phyloP scores from a whole-genome alignment of 768 basidiomycete species.

The Candolleomyces eurysporus region DNA sequence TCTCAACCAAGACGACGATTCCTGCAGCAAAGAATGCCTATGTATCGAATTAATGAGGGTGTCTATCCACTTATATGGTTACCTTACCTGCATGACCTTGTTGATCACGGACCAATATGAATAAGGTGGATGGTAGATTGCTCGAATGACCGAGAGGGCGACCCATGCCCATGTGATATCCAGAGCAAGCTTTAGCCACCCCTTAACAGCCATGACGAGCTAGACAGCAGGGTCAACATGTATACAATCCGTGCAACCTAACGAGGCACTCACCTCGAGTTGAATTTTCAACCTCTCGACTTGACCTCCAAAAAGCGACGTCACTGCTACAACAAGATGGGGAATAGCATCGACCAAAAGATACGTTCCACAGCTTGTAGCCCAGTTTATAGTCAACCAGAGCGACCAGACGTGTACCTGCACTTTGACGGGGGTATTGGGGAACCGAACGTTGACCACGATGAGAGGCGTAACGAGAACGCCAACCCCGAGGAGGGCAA shows the following conservation, averaged over 20 bases:
- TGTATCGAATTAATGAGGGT: not conserved
- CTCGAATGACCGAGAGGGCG: constrained; percentile 59
- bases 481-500: constrained; percentile 57
- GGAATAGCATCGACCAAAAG: constrained; percentile 66
- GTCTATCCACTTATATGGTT: not conserved
- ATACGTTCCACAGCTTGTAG: constrained; percentile 56
- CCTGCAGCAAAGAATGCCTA: constrained; percentile 45
- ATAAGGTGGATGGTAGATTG: constrained; percentile 57
- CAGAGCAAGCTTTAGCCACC: constrained; percentile 69
- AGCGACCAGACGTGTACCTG: constrained; percentile 66
- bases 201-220: constrained; percentile 66
- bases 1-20: constrained; percentile 43
- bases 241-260: not conserved
- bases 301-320: constrained; percentile 56
- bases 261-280: constrained; percentile 50
- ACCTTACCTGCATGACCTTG: constrained; percentile 63
- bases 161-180: constrained; percentile 76
- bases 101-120: constrained; percentile 69
- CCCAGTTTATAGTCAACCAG: constrained; percentile 71
- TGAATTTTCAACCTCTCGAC: constrained; percentile 67
- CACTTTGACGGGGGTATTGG: constrained; percentile 39
- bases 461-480: constrained; percentile 69
- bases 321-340: constrained; percentile 43
- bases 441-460: constrained; percentile 64
- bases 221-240: constrained; percentile 20